Conservation (phyloP, 805 yeast genomes). For the Metschnikowia shivogae region DNA sequence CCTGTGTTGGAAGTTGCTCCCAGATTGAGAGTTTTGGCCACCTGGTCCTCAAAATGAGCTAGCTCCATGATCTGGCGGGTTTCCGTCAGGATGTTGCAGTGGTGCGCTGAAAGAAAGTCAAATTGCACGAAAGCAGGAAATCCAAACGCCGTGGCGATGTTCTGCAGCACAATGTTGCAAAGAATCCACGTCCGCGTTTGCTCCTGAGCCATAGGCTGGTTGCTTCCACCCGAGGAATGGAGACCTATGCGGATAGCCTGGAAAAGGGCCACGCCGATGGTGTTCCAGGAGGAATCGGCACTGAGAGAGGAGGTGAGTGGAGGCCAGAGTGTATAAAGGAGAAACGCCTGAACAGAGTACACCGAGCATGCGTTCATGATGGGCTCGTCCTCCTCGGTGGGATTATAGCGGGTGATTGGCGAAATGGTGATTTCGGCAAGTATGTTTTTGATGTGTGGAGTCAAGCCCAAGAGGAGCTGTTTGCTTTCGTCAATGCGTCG, state of each 20-base stretch:
- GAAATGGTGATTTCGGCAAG: conserved; percentile 85
- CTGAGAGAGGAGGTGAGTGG: conserved; percentile 90
- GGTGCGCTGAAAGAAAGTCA: conserved; percentile 54
- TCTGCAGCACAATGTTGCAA: conserved; percentile 85
- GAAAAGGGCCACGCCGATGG: conserved; percentile 87
- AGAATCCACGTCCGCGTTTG: conserved; percentile 90
- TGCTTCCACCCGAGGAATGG: conserved; percentile 48
- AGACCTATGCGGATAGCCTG: conserved; percentile 91
- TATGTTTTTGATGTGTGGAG: conserved; percentile 69
- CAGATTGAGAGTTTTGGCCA: conserved; percentile 69
- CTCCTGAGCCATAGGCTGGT: conserved; percentile 53
- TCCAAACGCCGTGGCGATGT: conserved; percentile 88
- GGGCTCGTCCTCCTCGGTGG: conserved; percentile 76
- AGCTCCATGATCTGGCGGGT: conserved; percentile 77
- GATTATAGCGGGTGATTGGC: conserved; percentile 82
- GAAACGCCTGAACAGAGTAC: conserved; percentile 88
- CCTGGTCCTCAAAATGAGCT: conserved; percentile 81
- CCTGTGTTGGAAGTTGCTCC: conserved; percentile 66
- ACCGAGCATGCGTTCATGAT: conserved; percentile 85
- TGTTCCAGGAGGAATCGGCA: conserved; percentile 95
- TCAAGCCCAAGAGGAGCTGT: conserved; percentile 52
- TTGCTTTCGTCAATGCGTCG: conserved; percentile 49
- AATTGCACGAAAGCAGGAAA: conserved; percentile 90
- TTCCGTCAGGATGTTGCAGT: conserved; percentile 47
- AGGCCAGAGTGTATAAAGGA: conserved; percentile 91